phyloP scores from a whole-genome alignment of 2,329 filamentous ascomycete species.

The Microascus cirrosus region DNA sequence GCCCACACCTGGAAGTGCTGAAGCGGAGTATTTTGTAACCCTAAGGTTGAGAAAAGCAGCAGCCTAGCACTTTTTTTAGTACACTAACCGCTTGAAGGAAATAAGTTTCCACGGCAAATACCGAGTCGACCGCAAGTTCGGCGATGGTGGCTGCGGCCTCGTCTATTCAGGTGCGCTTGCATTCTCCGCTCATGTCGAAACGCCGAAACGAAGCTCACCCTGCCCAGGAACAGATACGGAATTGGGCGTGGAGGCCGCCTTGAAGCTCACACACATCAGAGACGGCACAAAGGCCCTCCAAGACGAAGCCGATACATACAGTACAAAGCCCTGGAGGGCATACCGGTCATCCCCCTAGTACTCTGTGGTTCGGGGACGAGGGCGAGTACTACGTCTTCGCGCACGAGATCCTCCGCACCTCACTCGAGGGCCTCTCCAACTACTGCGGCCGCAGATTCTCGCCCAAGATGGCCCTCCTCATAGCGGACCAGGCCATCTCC shows the following conservation, averaged over 20 bases:
- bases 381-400: conserved; percentile 12
- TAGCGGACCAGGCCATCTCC: conserved; percentile 8
- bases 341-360: conserved; percentile 13
- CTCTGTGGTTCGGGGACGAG: conserved; percentile 11
- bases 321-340: conserved; percentile 11
- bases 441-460: conserved; percentile 11
- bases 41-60: no score
- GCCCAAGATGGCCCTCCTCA: conserved; percentile 11
- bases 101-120: conserved; percentile 10
- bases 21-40: no score
- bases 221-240: neutral
- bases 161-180: conserved; percentile 10
- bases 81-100: no score
- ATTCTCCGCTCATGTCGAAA: neutral
- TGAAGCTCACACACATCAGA: conserved; percentile 4
- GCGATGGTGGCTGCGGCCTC: conserved; percentile 10
- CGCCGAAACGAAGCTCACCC: neutral
- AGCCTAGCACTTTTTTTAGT: no score
- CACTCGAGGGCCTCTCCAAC: conserved; percentile 52
- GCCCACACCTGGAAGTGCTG: no score
- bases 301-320: conserved; percentile 8
- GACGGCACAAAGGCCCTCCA: conserved; percentile 9
- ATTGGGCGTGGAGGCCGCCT: neutral
- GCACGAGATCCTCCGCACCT: conserved; percentile 36
- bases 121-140: conserved; percentile 11